phyloP scores from a whole-genome alignment of 352 stramenopile species.

The Globisporangium nagaii region DNA sequence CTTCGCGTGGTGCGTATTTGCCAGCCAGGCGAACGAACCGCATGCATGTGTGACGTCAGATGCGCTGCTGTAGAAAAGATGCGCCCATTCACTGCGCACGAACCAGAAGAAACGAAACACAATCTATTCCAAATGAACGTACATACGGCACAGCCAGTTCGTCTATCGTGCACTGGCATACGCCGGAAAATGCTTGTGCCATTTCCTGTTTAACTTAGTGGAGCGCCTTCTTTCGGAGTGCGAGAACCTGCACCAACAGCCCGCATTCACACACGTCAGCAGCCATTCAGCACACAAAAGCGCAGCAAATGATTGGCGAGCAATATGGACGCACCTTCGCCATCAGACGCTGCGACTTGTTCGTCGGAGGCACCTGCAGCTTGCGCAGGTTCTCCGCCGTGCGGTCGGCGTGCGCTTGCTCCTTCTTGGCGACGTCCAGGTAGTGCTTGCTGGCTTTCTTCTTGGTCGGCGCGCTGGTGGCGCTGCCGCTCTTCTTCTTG shows the following conservation, averaged over 20 bases:
- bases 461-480: conserved; percentile 2
- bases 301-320: neutral
- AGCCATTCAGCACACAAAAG: neutral
- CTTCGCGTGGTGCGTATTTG: neutral
- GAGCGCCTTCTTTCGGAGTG: conserved; percentile 34
- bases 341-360: conserved; percentile 67
- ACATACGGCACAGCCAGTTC: neutral
- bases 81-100: neutral
- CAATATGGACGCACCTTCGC: conserved; percentile 33
- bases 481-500: conserved; percentile 17
- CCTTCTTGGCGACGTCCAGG: conserved; percentile 42
- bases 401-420: conserved; percentile 45
- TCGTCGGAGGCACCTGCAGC: conserved; percentile 41
- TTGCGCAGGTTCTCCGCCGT: conserved; percentile 61
- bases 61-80: neutral
- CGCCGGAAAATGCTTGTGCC: neutral
- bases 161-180: conserved; percentile 5
- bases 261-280: neutral
- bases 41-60: neutral
- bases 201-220: conserved; percentile 17
- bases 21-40: neutral
- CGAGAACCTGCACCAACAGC: conserved; percentile 23
- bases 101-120: conserved; percentile 3
- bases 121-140: conserved; percentile 3
- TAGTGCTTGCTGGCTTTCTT: conserved; percentile 38